These are phyloP conservation scores for Maudiozyma turicensis DNA, from an alignment of 805 yeast species.

Conservation along the genomic window DNA sequence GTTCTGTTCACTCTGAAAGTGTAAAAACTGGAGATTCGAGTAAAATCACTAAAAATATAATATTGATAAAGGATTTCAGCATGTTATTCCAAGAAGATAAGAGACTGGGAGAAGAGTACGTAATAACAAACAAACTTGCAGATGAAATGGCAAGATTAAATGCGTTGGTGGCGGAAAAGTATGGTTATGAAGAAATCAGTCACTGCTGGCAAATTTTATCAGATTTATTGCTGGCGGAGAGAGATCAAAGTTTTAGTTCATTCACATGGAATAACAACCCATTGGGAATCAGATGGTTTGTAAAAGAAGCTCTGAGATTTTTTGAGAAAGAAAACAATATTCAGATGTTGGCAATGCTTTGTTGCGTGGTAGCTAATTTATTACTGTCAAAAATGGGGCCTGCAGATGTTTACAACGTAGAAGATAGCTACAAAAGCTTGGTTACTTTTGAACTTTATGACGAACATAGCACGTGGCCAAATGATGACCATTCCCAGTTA, in stretches of 20 bases:
- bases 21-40: constrained; percentile 19
- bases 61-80: constrained; percentile 54
- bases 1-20: constrained; percentile 19
- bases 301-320: constrained; percentile 49
- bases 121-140: constrained; percentile 54
- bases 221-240: constrained; percentile 26
- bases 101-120: constrained; percentile 59
- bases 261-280: constrained; percentile 79
- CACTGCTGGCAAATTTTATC: constrained; percentile 65
- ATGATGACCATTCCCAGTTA: constrained; percentile 12
- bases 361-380: constrained; percentile 49
- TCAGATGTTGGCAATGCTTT: constrained; percentile 85
- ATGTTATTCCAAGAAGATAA: constrained; percentile 66
- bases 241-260: constrained; percentile 20
- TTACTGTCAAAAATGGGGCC: not conserved
- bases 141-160: constrained; percentile 60
- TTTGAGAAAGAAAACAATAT: constrained; percentile 58
- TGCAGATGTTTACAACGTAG: not conserved
- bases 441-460: constrained; percentile 13
- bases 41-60: constrained; percentile 40
- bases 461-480: constrained; percentile 2
- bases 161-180: constrained; percentile 54
- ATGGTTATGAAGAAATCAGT: constrained; percentile 53
- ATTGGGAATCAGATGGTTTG: constrained; percentile 59
- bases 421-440: constrained; percentile 11